Percentiles rank a stretch among this genome's conserved stretches.
Conservation (phyloP, 2,329 filamentous ascomycete species). For the Pezicula rhizophila region DNA sequence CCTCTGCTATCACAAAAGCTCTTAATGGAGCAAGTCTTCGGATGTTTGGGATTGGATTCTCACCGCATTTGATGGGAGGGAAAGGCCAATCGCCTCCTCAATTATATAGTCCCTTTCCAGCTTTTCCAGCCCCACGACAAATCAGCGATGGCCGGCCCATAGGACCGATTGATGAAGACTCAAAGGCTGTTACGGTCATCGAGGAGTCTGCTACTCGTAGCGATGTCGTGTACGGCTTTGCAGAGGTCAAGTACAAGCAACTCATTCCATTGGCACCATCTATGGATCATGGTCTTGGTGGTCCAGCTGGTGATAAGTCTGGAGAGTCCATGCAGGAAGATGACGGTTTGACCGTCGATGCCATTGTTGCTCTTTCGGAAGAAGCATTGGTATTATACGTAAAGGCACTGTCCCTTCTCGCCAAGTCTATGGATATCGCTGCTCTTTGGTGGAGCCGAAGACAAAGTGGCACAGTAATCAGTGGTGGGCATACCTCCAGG, state of each 20-base stretch:
- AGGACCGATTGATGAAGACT: constrained; percentile 69
- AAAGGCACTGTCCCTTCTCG: constrained; percentile 83
- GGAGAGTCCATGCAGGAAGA: constrained; percentile 55
- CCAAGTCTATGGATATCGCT: constrained; percentile 93
- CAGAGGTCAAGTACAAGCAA: constrained; percentile 97
- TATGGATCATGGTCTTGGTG: constrained; percentile 63
- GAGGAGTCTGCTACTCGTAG: constrained; percentile 90
- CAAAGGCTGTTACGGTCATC: constrained; percentile 69
- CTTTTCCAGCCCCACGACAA: constrained; percentile 70
- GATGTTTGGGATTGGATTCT: constrained; percentile 65
- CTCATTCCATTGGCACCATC: constrained; percentile 85
- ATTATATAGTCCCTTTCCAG: constrained; percentile 75
- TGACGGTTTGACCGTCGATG: constrained; percentile 77
- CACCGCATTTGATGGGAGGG: constrained; percentile 49
- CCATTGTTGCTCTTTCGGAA: constrained; percentile 80
- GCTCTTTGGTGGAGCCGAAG: constrained; percentile 85
- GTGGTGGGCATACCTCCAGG: constrained; percentile 32
- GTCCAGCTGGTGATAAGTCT: constrained; percentile 48
- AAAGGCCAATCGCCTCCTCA: constrained; percentile 68
- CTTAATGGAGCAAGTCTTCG: constrained; percentile 85
- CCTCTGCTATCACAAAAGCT: constrained; percentile 89
- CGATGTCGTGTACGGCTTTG: constrained; percentile 95
- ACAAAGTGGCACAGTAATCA: constrained; percentile 56
- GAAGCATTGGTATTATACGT: constrained; percentile 95
- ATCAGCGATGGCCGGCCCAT: constrained; percentile 60